Percentiles rank a stretch among this genome's conserved stretches.
Conservation (phyloP, 331 rosid species). For the Malus hybrid region DNA sequence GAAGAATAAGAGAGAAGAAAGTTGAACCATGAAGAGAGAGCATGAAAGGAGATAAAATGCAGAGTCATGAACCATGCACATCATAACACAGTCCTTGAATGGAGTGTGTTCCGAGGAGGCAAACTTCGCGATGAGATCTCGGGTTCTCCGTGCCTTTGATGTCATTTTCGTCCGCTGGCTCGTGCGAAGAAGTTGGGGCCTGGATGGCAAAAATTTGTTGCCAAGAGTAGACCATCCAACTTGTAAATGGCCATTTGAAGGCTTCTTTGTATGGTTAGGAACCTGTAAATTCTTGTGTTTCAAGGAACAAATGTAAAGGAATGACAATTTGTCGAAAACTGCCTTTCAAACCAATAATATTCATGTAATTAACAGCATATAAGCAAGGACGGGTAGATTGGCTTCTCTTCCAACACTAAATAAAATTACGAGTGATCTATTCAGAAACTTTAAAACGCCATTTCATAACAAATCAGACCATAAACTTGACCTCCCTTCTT, state of each 20-base stretch:
- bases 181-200: not conserved
- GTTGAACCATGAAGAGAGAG: not conserved
- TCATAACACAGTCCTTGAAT: not conserved
- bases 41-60: not conserved
- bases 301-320: not conserved
- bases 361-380: not conserved
- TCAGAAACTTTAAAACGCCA: not conserved
- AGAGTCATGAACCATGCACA: not conserved
- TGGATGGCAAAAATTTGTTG: not conserved
- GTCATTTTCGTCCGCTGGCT: not conserved
- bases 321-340: not conserved
- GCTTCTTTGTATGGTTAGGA: not conserved
- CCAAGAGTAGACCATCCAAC: not conserved
- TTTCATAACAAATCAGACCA: not conserved
- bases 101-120: not conserved
- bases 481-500: not conserved
- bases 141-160: not conserved
- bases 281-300: not conserved
- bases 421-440: not conserved
- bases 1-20: conserved; percentile 25
- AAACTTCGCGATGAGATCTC: not conserved
- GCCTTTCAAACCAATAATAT: not conserved
- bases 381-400: not conserved
- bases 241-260: not conserved
- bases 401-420: not conserved